phyloP scores from a whole-genome alignment of 78 protist species.

The Chrysochromulina tobinii region DNA sequence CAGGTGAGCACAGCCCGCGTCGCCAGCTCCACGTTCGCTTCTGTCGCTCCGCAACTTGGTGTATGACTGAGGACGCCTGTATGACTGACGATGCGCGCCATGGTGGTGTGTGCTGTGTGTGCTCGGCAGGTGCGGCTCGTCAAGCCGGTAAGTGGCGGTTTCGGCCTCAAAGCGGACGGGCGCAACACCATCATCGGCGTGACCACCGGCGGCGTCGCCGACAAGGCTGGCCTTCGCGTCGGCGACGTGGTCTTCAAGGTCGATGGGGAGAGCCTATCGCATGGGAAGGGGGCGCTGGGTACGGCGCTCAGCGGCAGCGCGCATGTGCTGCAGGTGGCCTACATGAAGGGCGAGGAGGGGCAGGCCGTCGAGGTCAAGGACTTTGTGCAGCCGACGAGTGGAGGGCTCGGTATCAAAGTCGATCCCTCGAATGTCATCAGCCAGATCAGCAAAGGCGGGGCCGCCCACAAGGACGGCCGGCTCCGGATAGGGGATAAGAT shows the following conservation, averaged over 20 bases:
- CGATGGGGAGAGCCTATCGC: not conserved
- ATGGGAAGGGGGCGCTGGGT: not conserved
- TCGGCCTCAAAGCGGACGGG: not conserved
- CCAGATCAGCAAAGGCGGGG: not conserved
- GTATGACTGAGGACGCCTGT: too few species aligned
- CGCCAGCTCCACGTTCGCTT: too few species aligned
- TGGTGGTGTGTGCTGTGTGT: too few species aligned
- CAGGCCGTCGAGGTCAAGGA: not conserved
- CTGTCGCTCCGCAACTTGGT: too few species aligned
- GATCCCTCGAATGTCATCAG: not conserved
- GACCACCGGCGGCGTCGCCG: not conserved
- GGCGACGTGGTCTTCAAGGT: slow-evolving; percentile 1
- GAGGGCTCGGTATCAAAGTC: not conserved
- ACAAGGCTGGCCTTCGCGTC: not conserved
- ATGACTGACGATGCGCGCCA: too few species aligned
- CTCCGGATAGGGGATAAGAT: not conserved
- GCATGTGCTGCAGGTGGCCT: not conserved
- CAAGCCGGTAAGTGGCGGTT: not conserved
- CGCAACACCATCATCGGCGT: not conserved
- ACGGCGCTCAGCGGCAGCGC: not conserved
- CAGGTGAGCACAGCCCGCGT: too few species aligned
- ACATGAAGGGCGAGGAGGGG: not conserved
- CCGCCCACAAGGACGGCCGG: not conserved
- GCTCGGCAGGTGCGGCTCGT: not conserved
- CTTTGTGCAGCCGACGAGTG: not conserved